A percentile compares a stretch with the other conserved stretches of the same genome.
Evolutionary conservation across 306 rosid genomes (phyloP).

Genomic region (Cicer pinnatifidum): DNA sequence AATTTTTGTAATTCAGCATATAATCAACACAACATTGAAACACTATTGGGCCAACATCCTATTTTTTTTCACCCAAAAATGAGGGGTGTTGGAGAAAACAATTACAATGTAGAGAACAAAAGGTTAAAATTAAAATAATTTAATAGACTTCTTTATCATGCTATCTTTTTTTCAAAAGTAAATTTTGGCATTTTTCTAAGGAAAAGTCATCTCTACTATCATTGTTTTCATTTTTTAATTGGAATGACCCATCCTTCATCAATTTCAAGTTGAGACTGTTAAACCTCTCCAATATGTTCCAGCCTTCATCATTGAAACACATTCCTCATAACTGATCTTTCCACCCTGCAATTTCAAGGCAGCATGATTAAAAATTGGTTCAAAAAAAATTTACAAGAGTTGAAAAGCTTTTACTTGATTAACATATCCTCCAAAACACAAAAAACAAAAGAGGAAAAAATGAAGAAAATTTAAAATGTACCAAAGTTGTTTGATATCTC

Average conservation of each 20-base stretch:
- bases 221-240: slow-evolving; percentile 45
- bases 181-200: slow-evolving; percentile 24
- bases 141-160: slow-evolving; percentile 39
- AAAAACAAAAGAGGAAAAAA: not conserved
- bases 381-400: slow-evolving; percentile 13
- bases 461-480: slow-evolving; percentile 7
- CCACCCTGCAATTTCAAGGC: slow-evolving; percentile 69
- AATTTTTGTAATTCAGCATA: too few species aligned
- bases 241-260: slow-evolving; percentile 78
- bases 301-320: slow-evolving; percentile 90
- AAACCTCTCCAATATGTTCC: slow-evolving; percentile 97
- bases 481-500: slow-evolving; percentile 1
- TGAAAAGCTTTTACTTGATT: not conserved
- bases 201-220: slow-evolving; percentile 42
- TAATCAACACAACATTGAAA: slow-evolving; percentile 30
- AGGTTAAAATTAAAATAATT: slow-evolving; percentile 35
- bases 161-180: slow-evolving; percentile 42
- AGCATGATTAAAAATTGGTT: slow-evolving; percentile 24
- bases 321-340: slow-evolving; percentile 84
- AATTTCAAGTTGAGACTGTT: slow-evolving; percentile 69
- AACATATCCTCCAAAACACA: slow-evolving; percentile 6
- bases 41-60: slow-evolving; percentile 47
- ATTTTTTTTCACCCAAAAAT: slow-evolving; percentile 40
- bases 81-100: slow-evolving; percentile 49
- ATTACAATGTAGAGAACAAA: slow-evolving; percentile 42